Evolutionary conservation across 768 basidiomycete genomes (phyloP), one percentile per base, ranked within the genome.

Genomic region (Solioccasus polychromus): DNA sequence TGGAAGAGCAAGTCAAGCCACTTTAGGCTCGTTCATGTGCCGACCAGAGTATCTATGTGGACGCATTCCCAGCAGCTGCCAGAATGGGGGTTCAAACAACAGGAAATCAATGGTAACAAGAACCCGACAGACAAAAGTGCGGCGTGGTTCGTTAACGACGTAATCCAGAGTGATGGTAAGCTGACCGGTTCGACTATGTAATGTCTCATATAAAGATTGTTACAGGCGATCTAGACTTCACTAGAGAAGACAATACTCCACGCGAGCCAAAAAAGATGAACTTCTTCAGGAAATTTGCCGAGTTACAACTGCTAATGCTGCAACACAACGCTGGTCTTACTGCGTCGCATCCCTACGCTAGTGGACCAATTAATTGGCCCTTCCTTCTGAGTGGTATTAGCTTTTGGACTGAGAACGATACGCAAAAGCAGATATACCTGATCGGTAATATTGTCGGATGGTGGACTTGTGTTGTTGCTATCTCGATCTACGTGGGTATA

Each of bases 321-420:
- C 92, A 96, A 62, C 96, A 99, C 72, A 99, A 99, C 59, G 94
- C 96, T n/a, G 96, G 93, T 18, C 74, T 99, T 52, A 95, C 92
- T 20, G 89, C 92, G n/a, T 89, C 88, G 4, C 96, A 99, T 63
- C 96, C 96, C 32, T 99, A 99, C 63, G 93, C 96, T 4, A 90
- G 88, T 48, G 77, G 76, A n/a, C 93, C 96, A 5, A 85, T 97
- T 68, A 93, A 95, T 63, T 99, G 96, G 96, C 96, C 96, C 6
- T 98, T 98, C 83, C 78, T 93, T 30, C 69, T 97, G 23, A 91
- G 76, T 51, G 96, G 96, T 39, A 98, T 99, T 71, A 94, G 92
- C 62, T 98, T 98, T 77, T 99, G 96, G 96, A 99, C 96, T 5
- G 76, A 89, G 57, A 83, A 76, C 45, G 85, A 85, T 6, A 73